These are phyloP conservation scores for Ogataea pilisensis DNA, from an alignment of 805 yeast genomes.

Conservation along the genomic window DNA sequence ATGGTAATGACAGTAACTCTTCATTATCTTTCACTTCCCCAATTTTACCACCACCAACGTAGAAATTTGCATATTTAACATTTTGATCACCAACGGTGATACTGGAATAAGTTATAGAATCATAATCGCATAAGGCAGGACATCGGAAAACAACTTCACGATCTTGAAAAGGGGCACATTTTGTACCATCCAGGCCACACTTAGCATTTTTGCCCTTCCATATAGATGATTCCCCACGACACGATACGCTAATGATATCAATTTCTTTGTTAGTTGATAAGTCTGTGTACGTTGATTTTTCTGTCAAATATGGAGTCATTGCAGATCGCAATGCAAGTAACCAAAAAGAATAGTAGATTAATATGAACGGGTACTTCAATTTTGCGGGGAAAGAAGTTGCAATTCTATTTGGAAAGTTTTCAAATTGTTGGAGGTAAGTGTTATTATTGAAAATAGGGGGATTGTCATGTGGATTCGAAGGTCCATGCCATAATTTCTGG, in stretches of 20 bases:
- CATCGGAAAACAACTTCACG: conserved; percentile 61
- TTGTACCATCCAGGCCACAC: conserved; percentile 70
- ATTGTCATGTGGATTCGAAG: conserved; percentile 41
- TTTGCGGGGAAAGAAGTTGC: conserved; percentile 25
- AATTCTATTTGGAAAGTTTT: conserved; percentile 40
- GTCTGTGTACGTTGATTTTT: conserved; percentile 34
- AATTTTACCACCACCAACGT: conserved; percentile 69
- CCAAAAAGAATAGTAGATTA: conserved; percentile 46
- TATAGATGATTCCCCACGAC: conserved; percentile 41
- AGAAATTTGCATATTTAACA: conserved; percentile 66
- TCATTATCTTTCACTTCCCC: conserved; percentile 7
- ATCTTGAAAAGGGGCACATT: conserved; percentile 47
- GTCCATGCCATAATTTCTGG: conserved; percentile 52
- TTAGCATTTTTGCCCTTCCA: conserved; percentile 76
- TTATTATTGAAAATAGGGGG: conserved; percentile 38
- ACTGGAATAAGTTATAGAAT: conserved; percentile 70
- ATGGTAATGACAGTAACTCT: conserved; percentile 48
- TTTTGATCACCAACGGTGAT: conserved; percentile 67
- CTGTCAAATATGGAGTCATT: conserved; percentile 42
- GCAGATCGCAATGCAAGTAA: conserved; percentile 33
- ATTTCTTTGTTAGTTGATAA: conserved; percentile 5
- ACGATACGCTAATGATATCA: conserved; percentile 43
- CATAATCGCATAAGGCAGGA: conserved; percentile 83
- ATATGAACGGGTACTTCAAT: conserved; percentile 29
- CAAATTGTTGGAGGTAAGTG: conserved; percentile 29